Conservation (phyloP, 2,329 filamentous ascomycete species). For the Conoideocrella luteorostrata region DNA sequence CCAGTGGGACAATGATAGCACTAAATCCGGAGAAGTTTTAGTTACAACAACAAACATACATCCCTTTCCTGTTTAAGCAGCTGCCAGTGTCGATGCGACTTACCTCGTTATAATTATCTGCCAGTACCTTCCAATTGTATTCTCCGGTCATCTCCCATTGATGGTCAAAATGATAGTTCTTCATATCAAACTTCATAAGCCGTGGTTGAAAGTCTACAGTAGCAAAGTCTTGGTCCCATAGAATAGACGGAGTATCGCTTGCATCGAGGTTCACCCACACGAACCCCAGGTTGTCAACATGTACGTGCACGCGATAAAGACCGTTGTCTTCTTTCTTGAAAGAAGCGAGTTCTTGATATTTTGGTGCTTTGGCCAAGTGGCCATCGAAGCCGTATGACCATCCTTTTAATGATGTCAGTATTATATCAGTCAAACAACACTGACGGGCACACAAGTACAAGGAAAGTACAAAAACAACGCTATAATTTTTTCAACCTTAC, state of each 20-base stretch:
- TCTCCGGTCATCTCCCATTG: constrained; percentile 27
- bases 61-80: neutral
- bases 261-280: constrained; percentile 43
- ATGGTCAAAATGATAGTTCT: constrained; percentile 21
- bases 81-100: neutral
- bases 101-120: constrained; percentile 42
- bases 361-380: constrained; percentile 34
- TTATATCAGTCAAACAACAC: neutral
- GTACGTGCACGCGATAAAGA: constrained; percentile 38
- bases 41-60: neutral
- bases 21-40: constrained; percentile 1
- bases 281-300: constrained; percentile 37
- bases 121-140: constrained; percentile 34
- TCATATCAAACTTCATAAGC: constrained; percentile 18
- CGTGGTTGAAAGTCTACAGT: constrained; percentile 18
- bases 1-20: constrained; percentile 43
- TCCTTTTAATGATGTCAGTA: constrained; percentile 16
- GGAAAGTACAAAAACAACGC: neutral
- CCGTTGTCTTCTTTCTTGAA: constrained; percentile 35
- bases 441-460: too few relatives aligned
- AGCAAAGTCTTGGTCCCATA: constrained; percentile 36
- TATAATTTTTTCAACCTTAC: constrained; percentile 2
- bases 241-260: constrained; percentile 25
- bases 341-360: constrained; percentile 29
- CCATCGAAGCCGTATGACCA: constrained; percentile 38